These are phyloP conservation scores for Nakazawaea laoshanensis DNA, from an alignment of 805 yeast genomes.

Conservation along the genomic window DNA sequence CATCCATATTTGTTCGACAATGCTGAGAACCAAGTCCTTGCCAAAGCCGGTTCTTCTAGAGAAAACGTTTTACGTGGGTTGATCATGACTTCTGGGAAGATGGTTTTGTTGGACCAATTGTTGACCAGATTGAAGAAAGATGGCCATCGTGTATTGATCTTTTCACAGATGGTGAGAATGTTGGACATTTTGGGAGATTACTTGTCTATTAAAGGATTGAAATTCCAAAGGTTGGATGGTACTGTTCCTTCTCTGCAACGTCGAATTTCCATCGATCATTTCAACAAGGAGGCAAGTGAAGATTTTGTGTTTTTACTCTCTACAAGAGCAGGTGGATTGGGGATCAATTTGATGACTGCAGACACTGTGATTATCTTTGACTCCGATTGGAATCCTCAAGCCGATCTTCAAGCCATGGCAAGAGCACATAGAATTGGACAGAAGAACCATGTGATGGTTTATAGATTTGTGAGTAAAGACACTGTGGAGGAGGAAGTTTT, in stretches of 20 bases:
- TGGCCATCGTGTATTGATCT: conserved; percentile 92
- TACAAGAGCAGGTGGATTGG: conserved; percentile 98
- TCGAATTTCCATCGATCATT: conserved; percentile 91
- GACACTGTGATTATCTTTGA: conserved; percentile 97
- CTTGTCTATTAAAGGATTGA: conserved; percentile 74
- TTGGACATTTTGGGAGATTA: conserved; percentile 94
- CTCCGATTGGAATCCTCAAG: conserved; percentile 99
- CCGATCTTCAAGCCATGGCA: conserved; percentile 99
- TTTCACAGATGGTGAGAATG: conserved; percentile 96
- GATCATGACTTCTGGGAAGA: conserved; percentile 96
- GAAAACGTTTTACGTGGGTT: conserved; percentile 82
- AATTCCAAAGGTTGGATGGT: conserved; percentile 92
- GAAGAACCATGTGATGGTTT: conserved; percentile 95
- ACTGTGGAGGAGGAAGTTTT: conserved; percentile 96
- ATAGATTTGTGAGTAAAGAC: conserved; percentile 94
- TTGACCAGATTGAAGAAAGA: conserved; percentile 79
- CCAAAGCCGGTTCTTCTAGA: conserved; percentile 50
- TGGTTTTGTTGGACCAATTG: conserved; percentile 90
- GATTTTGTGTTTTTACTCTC: conserved; percentile 87
- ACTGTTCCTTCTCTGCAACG: conserved; percentile 92
- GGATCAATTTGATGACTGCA: conserved; percentile 98
- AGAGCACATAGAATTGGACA: conserved; percentile 99
- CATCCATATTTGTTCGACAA: conserved; percentile 94
- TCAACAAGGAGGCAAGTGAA: conserved; percentile 85
- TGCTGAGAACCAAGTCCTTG: conserved; percentile 77